Base-by-base conservation (phyloP, 495 filamentous ascomycete genomes). In the Tuber borchii region DNA sequence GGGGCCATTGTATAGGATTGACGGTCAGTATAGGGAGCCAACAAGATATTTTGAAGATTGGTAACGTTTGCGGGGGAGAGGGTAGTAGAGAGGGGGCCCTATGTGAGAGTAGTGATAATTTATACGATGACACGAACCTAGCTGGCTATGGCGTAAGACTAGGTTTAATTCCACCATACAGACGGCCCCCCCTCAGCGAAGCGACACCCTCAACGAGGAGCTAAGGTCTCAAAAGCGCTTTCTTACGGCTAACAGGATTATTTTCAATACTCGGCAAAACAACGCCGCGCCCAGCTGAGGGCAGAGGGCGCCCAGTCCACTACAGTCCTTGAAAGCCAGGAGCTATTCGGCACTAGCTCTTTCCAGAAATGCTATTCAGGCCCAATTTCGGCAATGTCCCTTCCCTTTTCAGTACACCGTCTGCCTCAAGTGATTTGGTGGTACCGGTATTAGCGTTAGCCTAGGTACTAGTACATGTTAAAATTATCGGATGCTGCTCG, bases 1-100 rank as follows among this genome's bases (percentile, higher is more conserved):
- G 77, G 71, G 68, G 73, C 77, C 74, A 74, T 79, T 70, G 34
- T 42, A 70, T 43, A 69, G 56, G 19, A 39, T 39, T n/a, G 43
- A 42, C 19, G 48, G 51, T 43, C 34, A 65, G 51, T 73, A 42
- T 37, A 44, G 6, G n/a, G 56, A 46, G 39, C 39, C 39, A 4
- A 76, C 51, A 2, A 48, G 2, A 42, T 72, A n/a, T 0, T 61
- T 61, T 14, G 20, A 16, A 22, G 14, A n/a, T 31, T 61, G 2
- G n/a, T 31, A 31, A 26, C 4, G n/a, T 31, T 61, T 61, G 2
- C 14, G 39, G 39, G 10, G 51, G 51, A 31, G 20, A 61, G 51
- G 31, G 20, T 31, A 26, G 6, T n/a, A 61, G 20, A 26, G 51
- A 31, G 51, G n/a, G 31, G 10, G 22, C 4, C n/a, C n/a, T 16